phyloP scores from a whole-genome alignment of 352 stramenopile species.

The Phytophthora sp. region DNA sequence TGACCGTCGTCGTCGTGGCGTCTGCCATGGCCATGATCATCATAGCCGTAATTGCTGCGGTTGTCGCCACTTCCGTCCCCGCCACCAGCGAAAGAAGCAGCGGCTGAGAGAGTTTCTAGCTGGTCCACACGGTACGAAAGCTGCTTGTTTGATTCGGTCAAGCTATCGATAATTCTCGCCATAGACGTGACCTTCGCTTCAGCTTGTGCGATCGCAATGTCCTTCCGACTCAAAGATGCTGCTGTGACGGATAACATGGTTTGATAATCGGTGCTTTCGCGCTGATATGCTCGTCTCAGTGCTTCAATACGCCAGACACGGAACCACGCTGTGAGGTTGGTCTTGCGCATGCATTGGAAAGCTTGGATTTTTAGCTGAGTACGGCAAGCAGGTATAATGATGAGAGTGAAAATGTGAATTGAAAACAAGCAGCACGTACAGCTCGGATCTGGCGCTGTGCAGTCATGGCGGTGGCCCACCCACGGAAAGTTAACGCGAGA shows the following conservation, averaged over 20 bases:
- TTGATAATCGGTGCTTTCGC: conserved; percentile 81
- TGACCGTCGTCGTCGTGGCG: not conserved
- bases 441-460: conserved; percentile 53
- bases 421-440: conserved; percentile 32
- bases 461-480: conserved; percentile 46
- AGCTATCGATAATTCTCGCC: conserved; percentile 77
- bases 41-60: conserved; percentile 8
- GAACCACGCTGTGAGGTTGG: conserved; percentile 67
- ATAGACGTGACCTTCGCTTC: conserved; percentile 76
- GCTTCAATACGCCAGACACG: conserved; percentile 78
- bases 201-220: conserved; percentile 67
- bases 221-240: conserved; percentile 76
- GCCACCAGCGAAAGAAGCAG: conserved; percentile 17
- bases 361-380: conserved; percentile 63
- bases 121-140: conserved; percentile 68
- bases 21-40: conserved; percentile 11
- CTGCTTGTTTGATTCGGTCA: conserved; percentile 79
- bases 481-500: conserved; percentile 51
- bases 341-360: conserved; percentile 60
- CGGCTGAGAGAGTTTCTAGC: conserved; percentile 57
- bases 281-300: conserved; percentile 70
- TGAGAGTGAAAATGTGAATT: not conserved
- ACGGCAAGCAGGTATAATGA: not conserved
- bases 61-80: conserved; percentile 15
- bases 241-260: conserved; percentile 82